These are phyloP conservation scores for Neoscytalidium dimidiatum DNA, from an alignment of 2,329 filamentous ascomycete species.

Conservation along the genomic window DNA sequence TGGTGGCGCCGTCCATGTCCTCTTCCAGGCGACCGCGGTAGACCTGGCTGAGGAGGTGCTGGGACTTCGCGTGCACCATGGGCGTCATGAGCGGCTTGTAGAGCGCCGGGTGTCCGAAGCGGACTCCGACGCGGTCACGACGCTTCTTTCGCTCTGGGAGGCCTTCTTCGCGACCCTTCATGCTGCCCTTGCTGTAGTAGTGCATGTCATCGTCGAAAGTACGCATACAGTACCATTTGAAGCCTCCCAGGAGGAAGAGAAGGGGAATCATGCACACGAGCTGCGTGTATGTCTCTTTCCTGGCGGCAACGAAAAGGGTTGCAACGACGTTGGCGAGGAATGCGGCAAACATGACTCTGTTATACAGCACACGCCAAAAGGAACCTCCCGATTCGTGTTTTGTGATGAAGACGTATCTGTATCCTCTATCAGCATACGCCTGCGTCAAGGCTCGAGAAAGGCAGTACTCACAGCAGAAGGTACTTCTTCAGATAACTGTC, in stretches of 20 bases:
- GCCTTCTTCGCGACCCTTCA: constrained; percentile 46
- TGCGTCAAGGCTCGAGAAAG: not conserved
- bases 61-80: constrained; percentile 91
- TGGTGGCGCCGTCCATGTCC: constrained; percentile 55
- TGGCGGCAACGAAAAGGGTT: constrained; percentile 73
- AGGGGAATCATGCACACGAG: constrained; percentile 73
- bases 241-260: constrained; percentile 74
- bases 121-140: constrained; percentile 67
- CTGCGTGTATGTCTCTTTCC: constrained; percentile 57
- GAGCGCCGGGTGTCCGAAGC: constrained; percentile 88
- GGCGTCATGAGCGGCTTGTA: constrained; percentile 89
- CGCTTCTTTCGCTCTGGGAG: constrained; percentile 45
- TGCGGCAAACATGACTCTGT: constrained; percentile 82
- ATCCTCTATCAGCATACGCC: not conserved
- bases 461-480: constrained; percentile 65
- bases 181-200: constrained; percentile 72
- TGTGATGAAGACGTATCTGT: constrained; percentile 80
- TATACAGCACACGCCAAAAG: constrained; percentile 90
- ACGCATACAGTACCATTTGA: constrained; percentile 81
- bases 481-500: constrained; percentile 96
- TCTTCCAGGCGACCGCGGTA: constrained; percentile 80
- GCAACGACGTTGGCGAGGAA: constrained; percentile 79
- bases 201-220: constrained; percentile 78
- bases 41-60: constrained; percentile 81
- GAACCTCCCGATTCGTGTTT: constrained; percentile 94